These are phyloP conservation scores for Barbatosphaeria neglecta DNA, from an alignment of 495 filamentous ascomycete species.

Conservation along the genomic window DNA sequence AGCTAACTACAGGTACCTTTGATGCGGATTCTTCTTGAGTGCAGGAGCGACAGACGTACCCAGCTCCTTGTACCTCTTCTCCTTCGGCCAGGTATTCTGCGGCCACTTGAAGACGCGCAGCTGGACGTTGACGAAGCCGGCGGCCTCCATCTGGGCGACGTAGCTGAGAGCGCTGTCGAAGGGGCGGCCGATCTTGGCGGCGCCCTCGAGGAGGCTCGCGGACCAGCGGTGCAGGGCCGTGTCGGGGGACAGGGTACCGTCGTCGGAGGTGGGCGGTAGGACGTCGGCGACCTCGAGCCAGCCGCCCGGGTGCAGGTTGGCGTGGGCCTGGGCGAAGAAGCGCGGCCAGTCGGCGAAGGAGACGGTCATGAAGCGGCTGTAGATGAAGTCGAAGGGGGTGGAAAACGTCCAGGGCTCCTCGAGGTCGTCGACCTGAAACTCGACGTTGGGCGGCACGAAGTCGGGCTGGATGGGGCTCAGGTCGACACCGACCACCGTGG, in stretches of 20 bases:
- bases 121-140: slow-evolving; percentile 17
- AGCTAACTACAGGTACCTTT: no score
- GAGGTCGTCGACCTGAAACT: slow-evolving; percentile 36
- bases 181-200: slow-evolving; percentile 11
- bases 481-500: slow-evolving; percentile 16
- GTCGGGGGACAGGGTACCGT: slow-evolving; percentile 12
- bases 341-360: slow-evolving; percentile 32
- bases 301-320: slow-evolving; percentile 27
- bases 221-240: slow-evolving; percentile 13
- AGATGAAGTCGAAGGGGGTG: slow-evolving; percentile 36
- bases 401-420: slow-evolving; percentile 34
- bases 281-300: slow-evolving; percentile 18
- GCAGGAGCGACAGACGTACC: no score
- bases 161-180: slow-evolving; percentile 5
- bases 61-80: slow-evolving; percentile 12
- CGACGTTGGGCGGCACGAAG: slow-evolving; percentile 15
- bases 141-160: slow-evolving; percentile 7
- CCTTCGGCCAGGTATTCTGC: slow-evolving; percentile 31
- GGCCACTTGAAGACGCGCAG: slow-evolving; percentile 18
- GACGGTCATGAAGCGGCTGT: slow-evolving; percentile 29
- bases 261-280: slow-evolving; percentile 9
- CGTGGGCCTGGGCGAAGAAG: slow-evolving; percentile 22
- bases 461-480: slow-evolving; percentile 32
- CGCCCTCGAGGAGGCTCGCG: slow-evolving; percentile 11
- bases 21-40: no score